phyloP scores from a whole-genome alignment of 164 flowering plant genomes.

The Hamamelis virginiana region DNA sequence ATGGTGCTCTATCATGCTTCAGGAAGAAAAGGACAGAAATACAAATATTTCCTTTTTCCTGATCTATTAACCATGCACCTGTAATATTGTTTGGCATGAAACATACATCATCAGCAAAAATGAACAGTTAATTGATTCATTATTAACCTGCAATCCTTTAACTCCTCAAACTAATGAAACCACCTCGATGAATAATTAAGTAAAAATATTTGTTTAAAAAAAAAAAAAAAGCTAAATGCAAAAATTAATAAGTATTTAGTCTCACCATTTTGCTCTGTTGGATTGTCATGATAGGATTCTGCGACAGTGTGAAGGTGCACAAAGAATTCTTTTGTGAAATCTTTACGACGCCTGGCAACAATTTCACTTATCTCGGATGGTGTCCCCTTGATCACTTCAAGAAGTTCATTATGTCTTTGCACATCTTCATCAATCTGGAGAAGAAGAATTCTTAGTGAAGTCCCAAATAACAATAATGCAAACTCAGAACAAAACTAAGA shows the following conservation, averaged over 20 bases:
- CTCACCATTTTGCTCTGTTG: constrained; percentile 74
- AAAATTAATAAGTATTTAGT: constrained; percentile 2
- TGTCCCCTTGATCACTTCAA: constrained; percentile 46
- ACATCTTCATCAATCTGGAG: constrained; percentile 84
- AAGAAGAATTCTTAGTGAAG: constrained; percentile 12
- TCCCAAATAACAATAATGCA: background rate
- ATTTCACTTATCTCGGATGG: constrained; percentile 56
- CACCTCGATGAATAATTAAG: background rate
- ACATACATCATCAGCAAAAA: too few relatives aligned
- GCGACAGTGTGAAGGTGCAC: constrained; percentile 76
- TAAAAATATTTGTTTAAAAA: background rate
- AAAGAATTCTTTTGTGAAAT: constrained; percentile 91
- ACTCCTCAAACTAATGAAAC: background rate
- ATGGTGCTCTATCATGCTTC: too few relatives aligned
- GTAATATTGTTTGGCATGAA: too few relatives aligned
- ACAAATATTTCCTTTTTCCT: too few relatives aligned
- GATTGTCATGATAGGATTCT: constrained; percentile 70
- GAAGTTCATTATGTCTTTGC: constrained; percentile 83
- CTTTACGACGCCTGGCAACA: constrained; percentile 80
- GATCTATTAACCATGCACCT: too few relatives aligned
- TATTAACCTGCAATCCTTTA: too few relatives aligned
- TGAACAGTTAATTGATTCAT: too few relatives aligned
- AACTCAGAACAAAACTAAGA: background rate
- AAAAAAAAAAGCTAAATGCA: background rate
- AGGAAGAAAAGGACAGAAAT: too few relatives aligned